Percentiles rank a stretch among this genome's conserved stretches.
phyloP scores from a whole-genome alignment of 1,284 basidiomycete species.

The Nidula niveotomentosa region DNA sequence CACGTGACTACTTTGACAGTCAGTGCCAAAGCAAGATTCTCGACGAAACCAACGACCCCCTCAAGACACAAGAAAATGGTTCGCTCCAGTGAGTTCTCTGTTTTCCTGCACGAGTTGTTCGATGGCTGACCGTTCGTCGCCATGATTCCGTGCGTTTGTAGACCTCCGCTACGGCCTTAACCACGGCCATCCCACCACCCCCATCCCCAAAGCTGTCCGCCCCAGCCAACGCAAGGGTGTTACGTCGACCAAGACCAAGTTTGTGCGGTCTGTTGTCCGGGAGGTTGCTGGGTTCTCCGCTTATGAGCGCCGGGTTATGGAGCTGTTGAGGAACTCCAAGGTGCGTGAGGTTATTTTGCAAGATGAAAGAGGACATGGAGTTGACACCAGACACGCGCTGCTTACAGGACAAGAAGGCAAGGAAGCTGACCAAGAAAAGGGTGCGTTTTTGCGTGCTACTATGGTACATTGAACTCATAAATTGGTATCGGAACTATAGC shows the following conservation, averaged over 20 bases:
- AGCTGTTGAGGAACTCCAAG: constrained; percentile 99
- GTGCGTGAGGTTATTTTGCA: constrained; percentile 41
- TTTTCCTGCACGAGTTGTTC: neutral
- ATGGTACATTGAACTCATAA: too few species aligned
- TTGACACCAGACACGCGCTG: neutral
- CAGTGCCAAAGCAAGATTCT: constrained; percentile 7
- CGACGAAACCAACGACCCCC: constrained; percentile 36
- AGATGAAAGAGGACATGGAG: neutral
- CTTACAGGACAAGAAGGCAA: constrained; percentile 91
- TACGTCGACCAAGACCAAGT: constrained; percentile 83
- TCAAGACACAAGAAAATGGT: constrained; percentile 69
- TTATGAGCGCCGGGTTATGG: constrained; percentile 98
- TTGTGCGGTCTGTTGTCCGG: constrained; percentile 89
- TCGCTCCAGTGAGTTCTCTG: constrained; percentile 59
- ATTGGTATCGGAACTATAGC: constrained; percentile 40
- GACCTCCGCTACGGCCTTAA: constrained; percentile 92
- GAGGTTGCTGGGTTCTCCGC: constrained; percentile 98
- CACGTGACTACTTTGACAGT: constrained; percentile 26
- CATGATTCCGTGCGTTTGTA: constrained; percentile 27
- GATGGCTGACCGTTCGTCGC: constrained; percentile 3
- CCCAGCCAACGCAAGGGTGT: constrained; percentile 95
- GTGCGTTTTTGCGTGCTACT: constrained; percentile 47
- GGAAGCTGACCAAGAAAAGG: constrained; percentile 98
- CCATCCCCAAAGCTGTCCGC: constrained; percentile 76
- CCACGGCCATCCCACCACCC: constrained; percentile 91